These are phyloP conservation scores for Auriscalpium microsporum DNA, from an alignment of 768 basidiomycete species.

Conservation along the genomic window DNA sequence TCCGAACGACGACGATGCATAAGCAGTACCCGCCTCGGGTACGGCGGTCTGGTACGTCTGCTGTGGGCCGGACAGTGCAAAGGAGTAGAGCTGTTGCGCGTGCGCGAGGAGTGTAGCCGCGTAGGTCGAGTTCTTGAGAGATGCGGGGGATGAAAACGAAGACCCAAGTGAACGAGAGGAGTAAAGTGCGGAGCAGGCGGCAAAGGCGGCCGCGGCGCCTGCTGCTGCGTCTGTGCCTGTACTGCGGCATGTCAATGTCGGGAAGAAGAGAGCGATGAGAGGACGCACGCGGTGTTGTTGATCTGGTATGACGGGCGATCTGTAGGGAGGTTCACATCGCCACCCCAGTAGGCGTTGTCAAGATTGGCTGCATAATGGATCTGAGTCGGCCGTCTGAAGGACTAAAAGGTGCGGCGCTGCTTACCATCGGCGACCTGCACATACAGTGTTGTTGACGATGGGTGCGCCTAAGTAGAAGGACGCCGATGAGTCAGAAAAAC, in stretches of 20 bases:
- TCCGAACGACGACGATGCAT: slow-evolving; percentile 61
- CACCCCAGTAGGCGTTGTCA: slow-evolving; percentile 86
- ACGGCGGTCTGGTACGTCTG: slow-evolving; percentile 64
- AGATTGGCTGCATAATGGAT: slow-evolving; percentile 32
- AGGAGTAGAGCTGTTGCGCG: slow-evolving; percentile 64
- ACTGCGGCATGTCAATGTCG: slow-evolving; percentile 18
- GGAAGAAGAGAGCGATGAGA: neutral
- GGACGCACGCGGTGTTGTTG: slow-evolving; percentile 47
- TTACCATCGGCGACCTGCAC: slow-evolving; percentile 67
- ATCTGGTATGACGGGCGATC: slow-evolving; percentile 73
- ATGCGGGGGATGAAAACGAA: slow-evolving; percentile 49
- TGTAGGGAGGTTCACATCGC: slow-evolving; percentile 66
- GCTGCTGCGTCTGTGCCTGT: slow-evolving; percentile 92
- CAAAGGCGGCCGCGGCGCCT: slow-evolving; percentile 76
- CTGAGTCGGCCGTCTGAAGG: neutral
- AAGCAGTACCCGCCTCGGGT: slow-evolving; percentile 52
- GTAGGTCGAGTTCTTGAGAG: slow-evolving; percentile 67
- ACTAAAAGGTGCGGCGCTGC: slow-evolving; percentile 11
- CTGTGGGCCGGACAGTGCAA: slow-evolving; percentile 58
- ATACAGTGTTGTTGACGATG: slow-evolving; percentile 59
- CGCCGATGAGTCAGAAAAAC: too few species aligned
- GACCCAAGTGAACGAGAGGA: slow-evolving; percentile 47
- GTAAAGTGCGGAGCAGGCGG: slow-evolving; percentile 81
- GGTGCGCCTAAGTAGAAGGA: slow-evolving; percentile 55
- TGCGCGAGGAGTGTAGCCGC: slow-evolving; percentile 62